Evolutionary conservation across 139 green algal genomes (phyloP), one percentile per base, ranked within the genome.

Genomic region (Astrephomene gubernaculifera): DNA sequence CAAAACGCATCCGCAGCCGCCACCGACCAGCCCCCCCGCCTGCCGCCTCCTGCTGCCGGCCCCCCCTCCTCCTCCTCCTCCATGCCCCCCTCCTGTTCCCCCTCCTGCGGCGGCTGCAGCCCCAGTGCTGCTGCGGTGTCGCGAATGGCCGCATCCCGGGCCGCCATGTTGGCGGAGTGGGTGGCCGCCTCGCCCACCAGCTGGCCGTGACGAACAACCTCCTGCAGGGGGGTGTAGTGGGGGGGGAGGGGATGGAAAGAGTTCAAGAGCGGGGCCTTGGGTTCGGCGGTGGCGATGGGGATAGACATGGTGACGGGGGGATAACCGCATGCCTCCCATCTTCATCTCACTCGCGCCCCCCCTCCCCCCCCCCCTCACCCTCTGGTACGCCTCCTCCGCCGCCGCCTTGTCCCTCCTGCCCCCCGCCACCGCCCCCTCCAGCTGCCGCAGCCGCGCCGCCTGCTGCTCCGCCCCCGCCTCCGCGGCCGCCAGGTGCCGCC

Each of bases 141-240:
- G 1, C 82, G 57, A 43, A 97, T 70, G 80, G 91, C 92, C 0
- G 73, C 45, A 64, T 97, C 90, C 12, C 91, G 83, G 10, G 96
- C 94, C 17, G 52, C 39, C 24, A 91, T 0, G 57, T 91, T 89
- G 52, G 79, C 67, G 0, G 52, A 69, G 64, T 97, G 86, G 17
- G 89, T 86, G n/a, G 93, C 85, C 5, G 89, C 87, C 65, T 95
- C 93, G 3, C 94, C 94, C 14, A 79, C 60, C 79, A 97, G 83
- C 21, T 82, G 75, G 36, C 90, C 92, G 69, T 89, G 84, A 22
- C 81, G 80, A 29, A 71, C 8, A 14, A 57, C 82, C 39, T 86
- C 85, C 78, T 87, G 83, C 0, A 6, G 33, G 41, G 22, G 14
- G 19, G n/a, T n/a, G n/a, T 36, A 65, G 45, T 39, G 63, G 79